Evolutionary conservation across 192 early-diverging fungal species (phyloP), one percentile per base, ranked within the genome.

Genomic region (Entrophospora sp.): DNA sequence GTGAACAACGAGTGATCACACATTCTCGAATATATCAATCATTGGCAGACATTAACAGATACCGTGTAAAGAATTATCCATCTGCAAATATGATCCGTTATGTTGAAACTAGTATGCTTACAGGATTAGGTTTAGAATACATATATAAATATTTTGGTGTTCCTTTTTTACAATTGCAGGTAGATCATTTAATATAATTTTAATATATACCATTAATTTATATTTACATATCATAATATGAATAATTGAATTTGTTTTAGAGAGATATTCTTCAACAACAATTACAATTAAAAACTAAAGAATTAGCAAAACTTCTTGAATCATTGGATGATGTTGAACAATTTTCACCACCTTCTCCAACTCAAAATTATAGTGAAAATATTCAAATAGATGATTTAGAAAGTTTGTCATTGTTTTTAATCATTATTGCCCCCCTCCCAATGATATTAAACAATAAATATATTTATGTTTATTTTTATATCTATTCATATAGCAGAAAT

Each of bases 91-190:
- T 79, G 31, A 60, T 83, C 27, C 78, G 82, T 25, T 81, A 80
- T 56, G 67, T 79, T 42, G 78, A 81, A 35, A 71, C 74, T 1
- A 81, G 80, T 34, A 77, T 84, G 78, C 66, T 71, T 32, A 71
- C 73, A 16, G 82, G 82, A 25, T 65, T 77, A 28, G 82, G 82
- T 1, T 57, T 84, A 12, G 74, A 79, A 27, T 81, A 78, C 48
- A 78, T 84, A 5, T 75, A 81, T 66, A 71, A 78, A 8, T 79
- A 77, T 25, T 73, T 84, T 27, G 79, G 82, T 9, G 75, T 84
- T 31, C 80, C 80, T 10, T 84, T 84, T 25, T 64, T 84, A 38
- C 78, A 81, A 49, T 71, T 84, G 8, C 69, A 80, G 77, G 81
- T 83, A 74, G 30, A 66, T 32, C 18, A 48, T 3, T 4, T n/a